These are phyloP conservation scores for Dovyalis caffra DNA, from an alignment of 345 rosid species.

Conservation along the genomic window DNA sequence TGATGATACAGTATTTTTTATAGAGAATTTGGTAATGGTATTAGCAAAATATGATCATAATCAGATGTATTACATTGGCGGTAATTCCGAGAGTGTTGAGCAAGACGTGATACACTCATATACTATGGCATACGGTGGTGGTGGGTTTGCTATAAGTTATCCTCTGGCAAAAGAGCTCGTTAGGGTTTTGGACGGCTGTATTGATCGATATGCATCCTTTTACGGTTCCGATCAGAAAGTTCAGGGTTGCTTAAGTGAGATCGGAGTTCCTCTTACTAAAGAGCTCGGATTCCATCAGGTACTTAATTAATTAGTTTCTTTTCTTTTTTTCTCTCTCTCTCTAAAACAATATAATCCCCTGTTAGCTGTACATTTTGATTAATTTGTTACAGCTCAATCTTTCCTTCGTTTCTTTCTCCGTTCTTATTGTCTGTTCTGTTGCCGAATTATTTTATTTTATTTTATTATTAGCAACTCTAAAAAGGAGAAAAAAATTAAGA, in stretches of 20 bases:
- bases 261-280: constrained; percentile 74
- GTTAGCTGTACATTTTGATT: neutral
- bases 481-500: too few relatives aligned
- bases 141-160: constrained; percentile 80
- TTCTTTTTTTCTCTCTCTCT: neutral
- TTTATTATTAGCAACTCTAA: too few relatives aligned
- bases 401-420: neutral
- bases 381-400: too few relatives aligned
- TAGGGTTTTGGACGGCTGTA: constrained; percentile 73
- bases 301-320: constrained; percentile 18
- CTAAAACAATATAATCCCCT: neutral
- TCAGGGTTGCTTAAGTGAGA: constrained; percentile 73
- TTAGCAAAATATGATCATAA: constrained; percentile 72
- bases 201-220: constrained; percentile 60
- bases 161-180: constrained; percentile 72
- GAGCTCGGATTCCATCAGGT: constrained; percentile 97
- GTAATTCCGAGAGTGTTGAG: constrained; percentile 80
- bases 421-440: neutral
- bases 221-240: constrained; percentile 90
- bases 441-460: too few relatives aligned
- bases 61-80: constrained; percentile 87
- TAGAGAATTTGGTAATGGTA: constrained; percentile 66
- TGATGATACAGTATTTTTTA: constrained; percentile 82
- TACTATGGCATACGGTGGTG: constrained; percentile 86
- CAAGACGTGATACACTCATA: constrained; percentile 81